Evolutionary conservation across 2,329 filamentous ascomycete species (phyloP), one percentile per base, ranked within the genome.

Genomic region (Neofusicoccum sp.): DNA sequence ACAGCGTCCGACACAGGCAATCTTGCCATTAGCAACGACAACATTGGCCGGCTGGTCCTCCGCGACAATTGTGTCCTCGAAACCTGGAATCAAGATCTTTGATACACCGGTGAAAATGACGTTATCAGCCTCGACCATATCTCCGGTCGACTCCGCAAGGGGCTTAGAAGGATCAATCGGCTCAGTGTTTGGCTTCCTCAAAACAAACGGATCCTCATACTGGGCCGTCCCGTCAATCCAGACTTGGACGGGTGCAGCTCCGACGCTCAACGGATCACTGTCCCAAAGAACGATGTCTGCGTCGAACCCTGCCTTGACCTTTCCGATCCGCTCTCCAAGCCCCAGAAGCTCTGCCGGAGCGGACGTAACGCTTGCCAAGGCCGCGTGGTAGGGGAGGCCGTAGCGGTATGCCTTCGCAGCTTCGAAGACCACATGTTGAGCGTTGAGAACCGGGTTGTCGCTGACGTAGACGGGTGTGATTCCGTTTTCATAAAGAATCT

Each of bases 371-470:
- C 74, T 73, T 9, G 74, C 74, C 1, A 80, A 66, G 2, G 78
- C 78, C 11, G 70, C 77, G 61, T 79, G 74, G 52, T 79, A 78
- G 5, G 76, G 74, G 6, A 80, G 62, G 0, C 77, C 77, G 64
- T 78, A 75, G 9, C 71, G 71, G 65, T 80, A 77, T 0, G 78
- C 79, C 62, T 79, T 80, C 2, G 78, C 77, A 4, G 79, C 79
- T 67, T 81, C 88, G 52, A 89, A 88, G 0, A 90, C 77, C 3
- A 90, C 86, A 66, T 90, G 87, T 71, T 90, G 88, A 1, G 87
- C 87, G 67, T 89, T 90, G 61, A 89, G 74, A 0, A 89, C 87
- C 0, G 88, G 88, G 70, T 90, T 91, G 70, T 90, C 87, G 65
- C 84, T 87, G n/a, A 90, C 87, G 66, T 89, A 90, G 28, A 89